Percentiles rank a stretch among this genome's conserved stretches.
phyloP scores from a whole-genome alignment of 139 green algal species.

The Chlamydomonas schloesseri region DNA sequence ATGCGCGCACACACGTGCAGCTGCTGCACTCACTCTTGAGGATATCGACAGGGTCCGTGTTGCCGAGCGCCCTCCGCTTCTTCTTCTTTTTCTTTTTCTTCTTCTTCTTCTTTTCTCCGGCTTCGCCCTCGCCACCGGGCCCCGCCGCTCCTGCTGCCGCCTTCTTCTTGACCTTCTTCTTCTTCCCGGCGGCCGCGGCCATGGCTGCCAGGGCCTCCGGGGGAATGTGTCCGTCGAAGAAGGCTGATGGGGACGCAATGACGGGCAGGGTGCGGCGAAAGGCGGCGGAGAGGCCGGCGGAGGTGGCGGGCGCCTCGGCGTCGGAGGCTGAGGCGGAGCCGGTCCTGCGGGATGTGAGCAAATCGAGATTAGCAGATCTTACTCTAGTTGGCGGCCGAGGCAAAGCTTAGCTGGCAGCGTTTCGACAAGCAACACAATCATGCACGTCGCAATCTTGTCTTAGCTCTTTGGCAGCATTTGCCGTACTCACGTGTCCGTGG shows the following conservation, averaged over 20 bases:
- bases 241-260: slow-evolving; percentile 31
- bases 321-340: slow-evolving; percentile 11
- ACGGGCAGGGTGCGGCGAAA: slow-evolving; percentile 44
- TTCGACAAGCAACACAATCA: too few relatives aligned
- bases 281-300: slow-evolving; percentile 10
- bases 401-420: too few relatives aligned
- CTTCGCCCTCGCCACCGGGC: neutral
- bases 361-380: too few relatives aligned
- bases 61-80: neutral
- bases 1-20: too few relatives aligned
- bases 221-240: slow-evolving; percentile 39
- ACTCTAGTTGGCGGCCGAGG: too few relatives aligned
- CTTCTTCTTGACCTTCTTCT: slow-evolving; percentile 3
- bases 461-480: too few relatives aligned
- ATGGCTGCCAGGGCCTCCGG: neutral
- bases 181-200: neutral
- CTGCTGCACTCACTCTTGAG: slow-evolving; percentile 26
- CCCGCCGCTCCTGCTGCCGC: neutral
- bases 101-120: neutral
- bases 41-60: slow-evolving; percentile 2
- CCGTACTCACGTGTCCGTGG: neutral
- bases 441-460: too few relatives aligned
- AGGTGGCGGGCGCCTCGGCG: neutral
- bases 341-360: neutral
- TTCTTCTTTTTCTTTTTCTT: slow-evolving; percentile 28